Base-by-base conservation (phyloP, 192 early-diverging fungal species). In the Diversispora epigaea region DNA sequence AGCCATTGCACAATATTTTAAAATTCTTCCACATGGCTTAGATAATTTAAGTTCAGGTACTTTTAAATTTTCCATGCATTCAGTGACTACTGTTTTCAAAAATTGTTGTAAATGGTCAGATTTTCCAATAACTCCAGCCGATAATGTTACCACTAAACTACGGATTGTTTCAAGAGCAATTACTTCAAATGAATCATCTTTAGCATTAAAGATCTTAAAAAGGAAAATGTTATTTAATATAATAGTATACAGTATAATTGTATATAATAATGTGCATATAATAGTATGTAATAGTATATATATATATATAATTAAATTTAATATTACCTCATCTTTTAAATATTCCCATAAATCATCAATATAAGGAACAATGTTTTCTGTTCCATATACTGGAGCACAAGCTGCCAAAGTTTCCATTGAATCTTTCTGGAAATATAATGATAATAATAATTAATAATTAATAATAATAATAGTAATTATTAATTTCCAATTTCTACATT, bases 371-470 rank as follows among this genome's bases (percentile, higher is more conserved):
- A 97, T 84, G 3, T 88, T 85, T 1, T 84, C 83, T 4, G 89
- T 81, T 41, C 89, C 91, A 78, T 95, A 99, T 0, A 90, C 90
- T 9, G 86, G 89, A 2, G 91, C 86, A 65, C 94, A 92, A 0
- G 89, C 89, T 6, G 91, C 82, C 25, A 99, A 79, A 0, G 95
- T 91, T 68, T 97, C 96, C 84, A 97, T 89, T 0, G 97, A 91
- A 82, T 98, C 96, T 78, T 89, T 86, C 89, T 93, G 78, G 54
- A 77, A 68, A 54, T 75, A 65, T 75, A 60, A 52, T 15, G 11
- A 68, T 22, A 40, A 65, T 5, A 2, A 64, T 43, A 7, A 15
- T 56, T 19, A 56, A 17, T 57, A 63, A 73, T 46, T 69, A 73
- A 75, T 32, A 32, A 32, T 32, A 32, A 32, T 32, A 71, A 45